These are phyloP conservation scores for Cordyceps sp. DNA, from an alignment of 2,329 filamentous ascomycete genomes.

Conservation along the genomic window DNA sequence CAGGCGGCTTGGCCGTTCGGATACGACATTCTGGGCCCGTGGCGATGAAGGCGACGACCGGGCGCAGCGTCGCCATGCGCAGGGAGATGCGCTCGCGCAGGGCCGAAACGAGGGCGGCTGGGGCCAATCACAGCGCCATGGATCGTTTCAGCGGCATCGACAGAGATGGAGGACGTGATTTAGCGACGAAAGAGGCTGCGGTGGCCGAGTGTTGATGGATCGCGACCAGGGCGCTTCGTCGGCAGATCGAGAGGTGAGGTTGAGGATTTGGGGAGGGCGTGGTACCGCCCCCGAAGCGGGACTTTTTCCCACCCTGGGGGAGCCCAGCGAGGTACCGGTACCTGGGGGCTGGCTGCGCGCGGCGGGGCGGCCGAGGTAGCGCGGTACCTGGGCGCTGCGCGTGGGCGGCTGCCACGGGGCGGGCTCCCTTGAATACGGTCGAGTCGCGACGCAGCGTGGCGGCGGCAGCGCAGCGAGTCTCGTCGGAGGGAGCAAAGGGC, in stretches of 20 bases:
- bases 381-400: neutral
- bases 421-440: too few relatives aligned
- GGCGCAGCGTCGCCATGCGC: constrained; percentile 40
- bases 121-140: constrained; percentile 30
- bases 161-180: constrained; percentile 29
- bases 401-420: neutral
- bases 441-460: too few relatives aligned
- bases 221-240: constrained; percentile 29
- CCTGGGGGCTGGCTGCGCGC: neutral
- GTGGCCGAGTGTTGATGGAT: constrained; percentile 34
- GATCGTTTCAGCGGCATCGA: constrained; percentile 32
- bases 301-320: constrained; percentile 11
- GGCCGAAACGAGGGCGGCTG: constrained; percentile 27
- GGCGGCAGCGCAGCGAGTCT: too few relatives aligned
- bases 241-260: constrained; percentile 39
- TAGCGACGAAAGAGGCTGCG: constrained; percentile 20
- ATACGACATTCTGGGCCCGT: constrained; percentile 45
- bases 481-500: too few relatives aligned
- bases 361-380: neutral
- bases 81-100: constrained; percentile 32
- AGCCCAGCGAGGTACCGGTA: neutral
- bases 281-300: constrained; percentile 23
- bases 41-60: constrained; percentile 29
- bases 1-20: constrained; percentile 49
- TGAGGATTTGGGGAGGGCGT: constrained; percentile 24